Evolutionary conservation across 2,329 filamentous ascomycete genomes (phyloP), one percentile per base, ranked within the genome.

Genomic region (Fusarium sp.): DNA sequence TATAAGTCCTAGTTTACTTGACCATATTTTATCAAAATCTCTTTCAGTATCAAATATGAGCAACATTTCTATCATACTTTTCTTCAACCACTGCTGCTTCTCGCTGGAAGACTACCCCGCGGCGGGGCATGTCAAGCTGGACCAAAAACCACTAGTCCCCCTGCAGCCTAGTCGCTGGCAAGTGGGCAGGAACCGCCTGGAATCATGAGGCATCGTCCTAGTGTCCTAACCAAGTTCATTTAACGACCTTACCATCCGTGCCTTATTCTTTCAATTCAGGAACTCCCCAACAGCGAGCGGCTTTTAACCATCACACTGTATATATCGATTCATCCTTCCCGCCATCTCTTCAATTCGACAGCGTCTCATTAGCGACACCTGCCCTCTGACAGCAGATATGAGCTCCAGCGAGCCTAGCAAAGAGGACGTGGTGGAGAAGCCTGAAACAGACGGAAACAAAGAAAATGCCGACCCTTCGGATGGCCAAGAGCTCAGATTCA

Each of bases 401-500:
- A 62, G 37, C 30, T 44, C 64, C 19, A 24, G 19, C 13, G 56
- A 59, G 11, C 52, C 39, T 2, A 49, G 17, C 26, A 60, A 56
- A 24, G 48, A 53, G 30, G 45, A 49, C 5, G 40, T 35, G 19
- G 40, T 30, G 9, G 57, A 52, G 26, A 39, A 49, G 7, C 17
- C 39, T 6, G 51, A 46, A 3, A 6, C 17, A 9, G 51, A 49
- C 4, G 50, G 43, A 13, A 44, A 19, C 3, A 52, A 64, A 24
- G 47, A 57, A 2, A 46, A 45, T 4, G n/a, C 46, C 13, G 46
- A 62, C 1, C 40, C 55, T 8, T 17, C 41, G 14, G 70, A 70
- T 26, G 74, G 71, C 37, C 75, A 77, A n/a, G 71, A 72, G 53
- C 48, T 75, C 24, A 65, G 77, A 75, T 86, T 88, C 69, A 76